Evolutionary conservation across 805 yeast genomes (phyloP), one percentile per base, ranked within the genome.

Genomic region (Saccharomycopsis fibuligera): DNA sequence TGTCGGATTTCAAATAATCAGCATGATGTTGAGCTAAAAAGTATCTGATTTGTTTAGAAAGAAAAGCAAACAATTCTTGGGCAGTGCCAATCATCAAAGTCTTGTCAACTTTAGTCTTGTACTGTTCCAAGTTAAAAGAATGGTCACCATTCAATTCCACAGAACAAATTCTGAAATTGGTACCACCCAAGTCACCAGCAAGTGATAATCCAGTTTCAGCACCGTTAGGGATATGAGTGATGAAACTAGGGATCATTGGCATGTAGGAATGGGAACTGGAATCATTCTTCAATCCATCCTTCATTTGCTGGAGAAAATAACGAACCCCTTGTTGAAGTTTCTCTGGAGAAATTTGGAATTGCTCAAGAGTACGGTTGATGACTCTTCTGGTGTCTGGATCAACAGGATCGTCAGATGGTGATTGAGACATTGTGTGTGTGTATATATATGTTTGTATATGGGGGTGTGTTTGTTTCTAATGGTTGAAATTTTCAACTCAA

Each of bases 101-200:
- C 23, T 74, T 72, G 2, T 97, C 96, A 39, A 93, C 85, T 50
- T 82, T 83, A 54, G 74, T 74, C 66, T 91, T 90, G 44, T 79
- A 68, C 63, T 91, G 96, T 56, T 78, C 77, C 52, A 90, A 67
- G 22, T 75, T 71, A 64, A 83, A 89, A n/a, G 91, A 81, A 56
- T 86, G 87, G 60, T 81, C 81, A 46, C 95, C 95, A 44, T 74
- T 70, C 58, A 91, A 73, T 33, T 73, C 64, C 27, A 91, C 90
- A 1, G 96, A 88, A 62, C 97, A 89, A 23, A 93, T 96, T 60
- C 99, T 75, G 68, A 91, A 88, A 65, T 93, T 90, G 50, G 98
- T 90, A 44, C 98, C 98, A 54, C 99, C 99, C 46, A 91, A 73
- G 62, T 91, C 98, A 3, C 93, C 96, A 47, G 98, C 98, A 52